Evolutionary conservation across 192 early-diverging fungal species (phyloP), one percentile per base, ranked within the genome.

Genomic region (Entomortierella chlamydospora): DNA sequence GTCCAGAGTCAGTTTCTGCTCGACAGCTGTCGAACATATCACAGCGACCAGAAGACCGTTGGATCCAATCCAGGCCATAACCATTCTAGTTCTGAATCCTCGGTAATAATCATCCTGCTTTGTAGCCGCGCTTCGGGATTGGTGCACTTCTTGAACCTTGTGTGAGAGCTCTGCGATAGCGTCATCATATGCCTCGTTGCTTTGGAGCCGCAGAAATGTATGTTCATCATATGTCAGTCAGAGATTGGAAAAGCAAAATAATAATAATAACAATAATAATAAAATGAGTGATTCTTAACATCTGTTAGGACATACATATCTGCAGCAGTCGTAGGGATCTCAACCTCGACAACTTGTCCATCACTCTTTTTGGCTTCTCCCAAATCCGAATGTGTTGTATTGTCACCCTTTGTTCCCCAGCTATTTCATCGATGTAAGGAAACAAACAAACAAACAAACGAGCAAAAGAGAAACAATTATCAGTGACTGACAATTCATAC

Each of bases 331-430:
- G 87, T 73, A 8, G 87, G 87, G 9, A 87, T 45, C 6, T 82
- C 85, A 22, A 88, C 84, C 39, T 85, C 84, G 11, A 85, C 84
- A 1, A 79, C 73, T 25, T 87, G 82, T 53, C 83, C 81, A 22
- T 86, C 87, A 17, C 82, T 66, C 31, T 87, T 87, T 47, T 83
- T 87, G 50, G 82, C 86, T 1, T 78, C 85, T 70, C 85, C 87
- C 8, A 84, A 51, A 70, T 85, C 87, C 8, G 77, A 81, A 15
- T 83, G 79, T 0, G 86, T 72, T 15, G 78, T 69, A 54, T 93
- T 91, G 73, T 92, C 91, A 52, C 93, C 92, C 63, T 94, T 95
- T 18, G 93, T 94, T 63, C 93, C 94, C 94, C 93, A 95, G 18
- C 88, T 86, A 70, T 23, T 31, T 0, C 26, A 18, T 2, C 8